Base-by-base conservation (phyloP, 2,329 filamentous ascomycete species). In the Colletotrichum sp. region DNA sequence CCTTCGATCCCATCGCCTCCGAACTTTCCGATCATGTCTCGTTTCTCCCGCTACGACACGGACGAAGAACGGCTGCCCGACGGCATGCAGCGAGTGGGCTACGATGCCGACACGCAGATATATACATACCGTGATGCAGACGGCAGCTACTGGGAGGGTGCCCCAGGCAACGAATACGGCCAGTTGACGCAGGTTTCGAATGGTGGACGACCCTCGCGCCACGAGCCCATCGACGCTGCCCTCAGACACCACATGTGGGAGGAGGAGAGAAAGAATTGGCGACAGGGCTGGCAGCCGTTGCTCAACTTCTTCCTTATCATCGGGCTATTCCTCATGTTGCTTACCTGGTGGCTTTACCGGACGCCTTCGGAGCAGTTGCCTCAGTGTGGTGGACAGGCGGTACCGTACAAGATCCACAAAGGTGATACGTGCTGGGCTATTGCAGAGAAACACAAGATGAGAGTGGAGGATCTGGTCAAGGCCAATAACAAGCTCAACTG, bases 261-360 rank as follows among this genome's bases (percentile, higher is more conserved):
- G 66, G 21, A 67, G 39, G 75, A 77, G 78, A 84, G 81, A 52
- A 82, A 83, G 36, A 88, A 90, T 7, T 89, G 90, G 87, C 86
- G 90, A 34, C 85, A 87, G 39, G 88, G 90, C 75, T 84, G 90
- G 83, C 87, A 86, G 84, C 89, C 89, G n/a, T 83, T 92, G 78
- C 84, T 92, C 79, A 91, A 91, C 80, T 92, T 92, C 82, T 90
- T 89, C 70, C 81, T 92, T 76, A 81, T 92, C 44, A 85, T 91
- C 69, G 84, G 89, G 6, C 79, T 91, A 18, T 89, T 87, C 75
- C 81, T 92, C 64, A 79, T 92, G 39, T 80, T 87, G 21, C 79
- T 92, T 59, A 87, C 89, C 75, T 90, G 87, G 87, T 87, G 87
- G 80, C 82, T 90, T 21, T 81, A 84, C 72, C 80, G 81, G 71